Evolutionary conservation across 345 rosid genomes (phyloP), one percentile per base, ranked within the genome.

Genomic region (Pistacia integerrima): DNA sequence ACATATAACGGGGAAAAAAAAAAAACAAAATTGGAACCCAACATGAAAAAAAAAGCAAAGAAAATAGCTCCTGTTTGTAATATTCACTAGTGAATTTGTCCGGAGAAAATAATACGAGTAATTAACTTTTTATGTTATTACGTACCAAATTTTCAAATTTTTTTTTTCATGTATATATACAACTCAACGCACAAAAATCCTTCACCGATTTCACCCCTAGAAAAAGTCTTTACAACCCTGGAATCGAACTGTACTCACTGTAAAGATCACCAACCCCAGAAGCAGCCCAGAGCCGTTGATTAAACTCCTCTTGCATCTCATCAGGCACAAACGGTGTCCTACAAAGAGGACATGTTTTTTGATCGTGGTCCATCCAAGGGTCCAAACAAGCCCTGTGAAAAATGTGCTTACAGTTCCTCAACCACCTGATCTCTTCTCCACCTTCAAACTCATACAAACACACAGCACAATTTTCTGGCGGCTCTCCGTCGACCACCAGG

Each of bases 351-450:
- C 98, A 94, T 8, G 94, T 94, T 78, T 84, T 82, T 87, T 90
- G 90, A 66, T 91, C 97, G 3, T 90, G 94, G 83, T 93, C 97
- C 92, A 94, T 91, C 98, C 98, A 94, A 77, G 94, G 94, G 91
- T 92, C 97, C 68, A 94, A 68, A 81, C 98, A 94, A 7, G 82
- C 82, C 82, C 93, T 64, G 73, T 94, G 98, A 44, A 94, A 94
- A 64, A 94, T 79, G 82, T 94, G 98, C 80, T 78, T 82, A 60
- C 98, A 94, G 76, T 88, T 90, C 83, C 87, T 86, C 78, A 93
- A 44, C 94, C 92, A 85, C 81, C 97, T 80, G 83, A 92, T 88
- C 89, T 93, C 98, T 35, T 88, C 95, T 55, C 75, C 90, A 8
- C 85, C 88, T 74, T 89, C 92, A 73, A 94, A 91, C 76, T 94